Conservation (phyloP, 148 eudicot species). For the Cornus kousa region DNA sequence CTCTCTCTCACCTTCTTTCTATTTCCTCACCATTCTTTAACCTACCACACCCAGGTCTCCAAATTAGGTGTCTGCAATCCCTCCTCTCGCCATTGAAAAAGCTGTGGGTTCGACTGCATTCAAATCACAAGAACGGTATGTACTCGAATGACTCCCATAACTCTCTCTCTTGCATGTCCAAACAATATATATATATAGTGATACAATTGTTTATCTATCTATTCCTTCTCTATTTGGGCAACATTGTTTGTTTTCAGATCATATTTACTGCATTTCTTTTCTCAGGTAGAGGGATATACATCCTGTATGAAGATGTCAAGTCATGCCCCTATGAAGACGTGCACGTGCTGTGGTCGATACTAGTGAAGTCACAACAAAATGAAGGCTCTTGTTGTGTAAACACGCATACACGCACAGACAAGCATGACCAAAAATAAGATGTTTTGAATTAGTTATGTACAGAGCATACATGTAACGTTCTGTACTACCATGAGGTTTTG, state of each 20-base stretch:
- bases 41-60: not conserved
- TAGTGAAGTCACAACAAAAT: constrained; percentile 65
- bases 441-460: too few species aligned
- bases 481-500: too few species aligned
- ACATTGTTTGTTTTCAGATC: too few species aligned
- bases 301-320: constrained; percentile 79
- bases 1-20: not conserved
- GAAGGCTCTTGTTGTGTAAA: constrained; percentile 10
- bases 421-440: not conserved
- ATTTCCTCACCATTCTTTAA: not conserved
- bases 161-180: too few species aligned
- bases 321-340: constrained; percentile 85
- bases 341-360: constrained; percentile 82
- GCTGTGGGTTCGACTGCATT: not conserved
- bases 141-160: not conserved
- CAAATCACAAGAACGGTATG: not conserved
- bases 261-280: not conserved
- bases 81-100: not conserved
- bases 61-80: not conserved
- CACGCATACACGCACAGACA: not conserved
- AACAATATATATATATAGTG: too few species aligned
- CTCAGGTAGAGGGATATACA: constrained; percentile 80
- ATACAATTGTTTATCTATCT: too few species aligned
- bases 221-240: too few species aligned
- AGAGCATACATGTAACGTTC: too few species aligned